Percentiles rank a stretch among this genome's conserved stretches.
Evolutionary conservation across 2,329 filamentous ascomycete species (phyloP).

Genomic region (Ophidiomyces ophidiicola): DNA sequence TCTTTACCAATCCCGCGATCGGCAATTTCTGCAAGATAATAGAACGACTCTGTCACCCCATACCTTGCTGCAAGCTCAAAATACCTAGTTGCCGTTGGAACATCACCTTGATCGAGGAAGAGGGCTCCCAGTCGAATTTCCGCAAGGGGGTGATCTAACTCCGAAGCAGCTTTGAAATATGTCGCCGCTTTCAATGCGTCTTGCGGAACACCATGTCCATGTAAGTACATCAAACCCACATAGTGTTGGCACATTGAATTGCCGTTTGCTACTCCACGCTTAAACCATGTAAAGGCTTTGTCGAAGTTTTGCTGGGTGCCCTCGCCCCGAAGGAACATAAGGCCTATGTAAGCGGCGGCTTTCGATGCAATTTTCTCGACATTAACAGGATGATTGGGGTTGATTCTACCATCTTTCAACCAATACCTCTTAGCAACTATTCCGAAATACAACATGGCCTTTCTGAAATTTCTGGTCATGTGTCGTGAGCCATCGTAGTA

Average conservation of each 20-base stretch:
- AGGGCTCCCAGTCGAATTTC: slow-evolving; percentile 73
- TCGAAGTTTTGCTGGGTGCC: slow-evolving; percentile 67
- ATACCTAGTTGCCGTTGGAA: slow-evolving; percentile 67
- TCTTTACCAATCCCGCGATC: slow-evolving; percentile 70
- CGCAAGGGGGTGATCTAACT: slow-evolving; percentile 67
- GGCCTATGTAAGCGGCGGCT: slow-evolving; percentile 73
- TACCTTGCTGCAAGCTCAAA: slow-evolving; percentile 78
- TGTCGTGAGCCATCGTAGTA: slow-evolving; percentile 78
- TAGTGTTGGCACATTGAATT: slow-evolving; percentile 78
- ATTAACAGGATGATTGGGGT: slow-evolving; percentile 54
- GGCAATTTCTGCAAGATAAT: slow-evolving; percentile 81
- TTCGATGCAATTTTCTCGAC: slow-evolving; percentile 71
- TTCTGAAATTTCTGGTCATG: slow-evolving; percentile 57
- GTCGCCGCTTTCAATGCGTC: slow-evolving; percentile 62
- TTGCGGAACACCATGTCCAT: slow-evolving; percentile 60
- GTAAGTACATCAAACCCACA: slow-evolving; percentile 68
- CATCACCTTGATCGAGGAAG: slow-evolving; percentile 77
- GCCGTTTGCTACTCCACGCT: slow-evolving; percentile 59
- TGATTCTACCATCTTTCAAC: slow-evolving; percentile 62
- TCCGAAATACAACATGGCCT: slow-evolving; percentile 70
- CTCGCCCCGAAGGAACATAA: slow-evolving; percentile 83
- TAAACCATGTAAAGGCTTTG: slow-evolving; percentile 70
- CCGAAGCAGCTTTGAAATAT: slow-evolving; percentile 64
- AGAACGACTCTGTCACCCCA: slow-evolving; percentile 76
- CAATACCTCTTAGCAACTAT: slow-evolving; percentile 70